A percentile compares a stretch with the other conserved stretches of the same genome.
Conservation (phyloP, 164 flowering plant genomes). For the Saururus chinensis region DNA sequence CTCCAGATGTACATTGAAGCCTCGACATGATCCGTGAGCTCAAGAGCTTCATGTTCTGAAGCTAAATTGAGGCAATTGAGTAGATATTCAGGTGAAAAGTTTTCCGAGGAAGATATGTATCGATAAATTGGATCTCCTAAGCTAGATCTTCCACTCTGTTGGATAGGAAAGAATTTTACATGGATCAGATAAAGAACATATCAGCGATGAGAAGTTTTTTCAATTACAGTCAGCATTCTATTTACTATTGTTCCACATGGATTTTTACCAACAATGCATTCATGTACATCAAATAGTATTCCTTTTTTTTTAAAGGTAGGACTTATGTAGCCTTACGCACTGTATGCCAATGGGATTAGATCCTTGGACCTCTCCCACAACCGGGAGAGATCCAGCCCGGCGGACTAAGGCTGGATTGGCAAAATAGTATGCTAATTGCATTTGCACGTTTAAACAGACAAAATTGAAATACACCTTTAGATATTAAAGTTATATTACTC, state of each 20-base stretch:
- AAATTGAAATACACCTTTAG: neutral
- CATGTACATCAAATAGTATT: too few species aligned
- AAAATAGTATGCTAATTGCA: neutral
- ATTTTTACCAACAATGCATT: too few species aligned
- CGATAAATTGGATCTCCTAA: constrained; percentile 75
- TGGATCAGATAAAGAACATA: too few species aligned
- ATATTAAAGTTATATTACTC: neutral
- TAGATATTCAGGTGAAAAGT: constrained; percentile 63
- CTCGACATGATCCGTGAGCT: constrained; percentile 79
- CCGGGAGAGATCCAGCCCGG: too few species aligned
- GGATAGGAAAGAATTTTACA: neutral
- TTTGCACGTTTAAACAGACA: neutral
- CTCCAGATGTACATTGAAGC: constrained; percentile 93
- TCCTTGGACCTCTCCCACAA: too few species aligned
- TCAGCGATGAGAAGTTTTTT: too few species aligned
- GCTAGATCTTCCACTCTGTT: constrained; percentile 75
- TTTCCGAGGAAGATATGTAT: constrained; percentile 40
- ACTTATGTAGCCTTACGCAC: too few species aligned
- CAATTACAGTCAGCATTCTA: neutral
- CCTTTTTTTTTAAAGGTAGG: too few species aligned
- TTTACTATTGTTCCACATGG: too few species aligned
- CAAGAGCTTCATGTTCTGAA: constrained; percentile 93
- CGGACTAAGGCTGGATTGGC: too few species aligned
- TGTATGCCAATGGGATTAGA: too few species aligned
- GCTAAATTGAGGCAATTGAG: constrained; percentile 54